Evolutionary conservation across 305 asterid genomes (phyloP), one percentile per base, ranked within the genome.

Genomic region (Solanum chacoense): DNA sequence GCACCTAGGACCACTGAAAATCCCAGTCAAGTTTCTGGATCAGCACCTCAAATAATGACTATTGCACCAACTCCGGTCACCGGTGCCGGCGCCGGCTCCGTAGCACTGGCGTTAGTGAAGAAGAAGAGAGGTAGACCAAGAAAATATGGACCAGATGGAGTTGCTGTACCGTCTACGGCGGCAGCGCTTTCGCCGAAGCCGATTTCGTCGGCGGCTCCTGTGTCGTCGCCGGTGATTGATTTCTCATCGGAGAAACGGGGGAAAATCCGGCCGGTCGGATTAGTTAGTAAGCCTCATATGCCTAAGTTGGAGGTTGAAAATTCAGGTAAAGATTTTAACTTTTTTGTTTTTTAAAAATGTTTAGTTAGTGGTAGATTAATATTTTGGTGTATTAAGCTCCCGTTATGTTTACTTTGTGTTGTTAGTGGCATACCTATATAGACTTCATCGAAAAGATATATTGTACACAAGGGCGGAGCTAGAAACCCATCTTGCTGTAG

Each of bases 61-160:
- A 6, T 94, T 81, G 31, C 88, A 86, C 91, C 93, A 6, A 86
- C 92, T 69, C 91, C 94, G 90, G 26, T 86, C 6, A 26, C 88
- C 63, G 90, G 86, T 6, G 88, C 90, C 88, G 95, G 90, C 35
- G 88, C 35, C 38, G 88, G 90, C 35, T 88, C 35, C 38, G 88
- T 59, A n/a, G 85, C 87, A 20, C n/a, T 74, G 80, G 26, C 80
- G 4, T 18, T 74, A 76, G 85, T 77, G 91, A 96, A 95, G 94
- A 96, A 95, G 92, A 96, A 95, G 88, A 94, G 99, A 90, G 99
- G 99, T 37, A 91, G 99, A 87, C 99, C 99, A 3, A 93, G 98
- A 73, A 96, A 96, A 91, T 96, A 96, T 80, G 98, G 93, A 32
- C 96, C 96, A 1, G 98, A 94, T 92, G 98, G 99, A 12, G 87